These are phyloP conservation scores for Alternaria longipes DNA, from an alignment of 2,329 filamentous ascomycete genomes.

Conservation along the genomic window DNA sequence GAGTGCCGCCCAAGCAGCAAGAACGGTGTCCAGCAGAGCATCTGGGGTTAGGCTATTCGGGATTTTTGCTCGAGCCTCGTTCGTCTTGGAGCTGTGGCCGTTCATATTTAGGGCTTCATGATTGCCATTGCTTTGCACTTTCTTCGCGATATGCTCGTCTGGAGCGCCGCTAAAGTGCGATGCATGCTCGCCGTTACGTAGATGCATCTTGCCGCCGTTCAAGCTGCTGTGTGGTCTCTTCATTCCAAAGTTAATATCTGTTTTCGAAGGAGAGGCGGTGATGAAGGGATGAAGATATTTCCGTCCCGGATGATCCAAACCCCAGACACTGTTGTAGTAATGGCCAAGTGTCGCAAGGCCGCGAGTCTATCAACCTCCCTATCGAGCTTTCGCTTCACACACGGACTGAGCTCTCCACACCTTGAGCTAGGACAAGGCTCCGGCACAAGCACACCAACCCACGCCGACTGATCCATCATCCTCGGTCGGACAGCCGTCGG, in stretches of 20 bases:
- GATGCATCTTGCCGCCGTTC: slow-evolving; percentile 27
- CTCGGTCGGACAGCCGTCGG: slow-evolving; percentile 25
- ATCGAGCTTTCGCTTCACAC: slow-evolving; percentile 20
- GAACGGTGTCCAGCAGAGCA: slow-evolving; percentile 31
- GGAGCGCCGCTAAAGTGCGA: slow-evolving; percentile 26
- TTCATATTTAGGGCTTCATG: slow-evolving; percentile 11
- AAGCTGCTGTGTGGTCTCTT: slow-evolving; percentile 15
- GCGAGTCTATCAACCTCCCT: slow-evolving; percentile 21
- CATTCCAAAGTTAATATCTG: neutral
- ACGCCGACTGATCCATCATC: slow-evolving; percentile 16
- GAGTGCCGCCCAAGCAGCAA: slow-evolving; percentile 45
- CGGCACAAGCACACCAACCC: slow-evolving; percentile 14
- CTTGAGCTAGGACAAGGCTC: slow-evolving; percentile 21
- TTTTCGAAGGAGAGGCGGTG: slow-evolving; percentile 10
- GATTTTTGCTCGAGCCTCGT: slow-evolving; percentile 28
- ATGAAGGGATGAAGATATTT: slow-evolving; percentile 14
- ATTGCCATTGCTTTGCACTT: slow-evolving; percentile 22
- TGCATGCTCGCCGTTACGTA: slow-evolving; percentile 28
- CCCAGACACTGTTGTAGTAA: slow-evolving; percentile 32
- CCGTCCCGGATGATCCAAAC: slow-evolving; percentile 18
- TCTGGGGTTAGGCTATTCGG: slow-evolving; percentile 19
- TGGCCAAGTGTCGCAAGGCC: slow-evolving; percentile 31
- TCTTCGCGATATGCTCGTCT: slow-evolving; percentile 25
- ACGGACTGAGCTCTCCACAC: slow-evolving; percentile 26
- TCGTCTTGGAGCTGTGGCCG: slow-evolving; percentile 12